Evolutionary conservation across 768 basidiomycete genomes (phyloP), one percentile per base, ranked within the genome.

Genomic region (Phylloporus sp.): DNA sequence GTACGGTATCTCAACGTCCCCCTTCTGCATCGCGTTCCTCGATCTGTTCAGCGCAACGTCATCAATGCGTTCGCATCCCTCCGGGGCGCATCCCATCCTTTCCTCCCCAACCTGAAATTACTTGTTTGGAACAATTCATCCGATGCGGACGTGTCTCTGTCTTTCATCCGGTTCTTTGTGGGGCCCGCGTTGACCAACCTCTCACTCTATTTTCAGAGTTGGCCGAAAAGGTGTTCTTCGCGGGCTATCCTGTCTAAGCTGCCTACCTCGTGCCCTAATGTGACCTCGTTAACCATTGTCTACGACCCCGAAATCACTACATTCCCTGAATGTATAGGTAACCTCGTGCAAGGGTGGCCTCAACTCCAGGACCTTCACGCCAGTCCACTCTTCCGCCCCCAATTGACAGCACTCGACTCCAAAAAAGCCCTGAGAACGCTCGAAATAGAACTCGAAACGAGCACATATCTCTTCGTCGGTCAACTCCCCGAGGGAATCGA

Each of bases 261-360:
- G 18, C 57, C 59, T 0, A 48, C 41, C 1, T 34, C 53, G 7
- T 64, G 61, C 40, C 61, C 63, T 10, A 59, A 65, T 18, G 53
- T 64, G 22, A 55, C 48, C 1, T 59, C 58, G 2, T 64, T 65
- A 34, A 60, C 61, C 5, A 52, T 48, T 3, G 56, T 44, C 27
- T n/a, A n/a, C n/a, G n/a, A n/a, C n/a, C n/a, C n/a, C n/a, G n/a
- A n/a, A n/a, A n/a, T n/a, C n/a, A n/a, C n/a, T n/a, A n/a, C n/a
- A n/a, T 63, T 62, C 22, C 61, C 61, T 3, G 58, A 56, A 11
- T 63, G 58, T 1, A 60, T 62, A 9, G 61, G 61, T 2, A 53
- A 48, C 3, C 58, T 63, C 14, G 58, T 63, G 6, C 21, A 32
- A 22, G 43, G 44, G 14, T 62, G 61, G 61, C 49, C 50, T 2